Evolutionary conservation across 228 moss, liverwort and hornwort genomes (phyloP).

Genomic region (Sphagnum fallax): DNA sequence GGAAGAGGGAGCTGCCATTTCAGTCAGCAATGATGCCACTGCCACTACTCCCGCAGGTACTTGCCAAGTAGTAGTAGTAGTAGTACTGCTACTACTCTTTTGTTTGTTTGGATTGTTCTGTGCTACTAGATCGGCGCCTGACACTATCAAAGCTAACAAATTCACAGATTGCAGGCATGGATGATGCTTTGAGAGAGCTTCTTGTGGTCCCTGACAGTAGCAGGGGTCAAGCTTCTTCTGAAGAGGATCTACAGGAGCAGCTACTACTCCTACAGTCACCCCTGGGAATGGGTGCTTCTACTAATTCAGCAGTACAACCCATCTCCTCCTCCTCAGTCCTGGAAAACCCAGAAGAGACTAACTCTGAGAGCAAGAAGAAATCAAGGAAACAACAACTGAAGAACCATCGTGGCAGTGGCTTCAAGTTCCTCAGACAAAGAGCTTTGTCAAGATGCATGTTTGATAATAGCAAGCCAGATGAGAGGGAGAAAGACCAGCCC

Average conservation of each 20-base stretch:
- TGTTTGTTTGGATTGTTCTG: conserved; percentile 1
- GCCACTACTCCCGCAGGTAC: conserved; percentile 10
- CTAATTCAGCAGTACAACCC: neutral
- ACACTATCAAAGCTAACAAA: conserved; percentile 21
- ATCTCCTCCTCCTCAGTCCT: conserved; percentile 6
- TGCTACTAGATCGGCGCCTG: conserved; percentile 2
- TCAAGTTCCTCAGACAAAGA: conserved; percentile 31
- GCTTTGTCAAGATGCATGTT: neutral
- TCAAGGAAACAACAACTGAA: conserved; percentile 7
- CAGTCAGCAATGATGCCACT: conserved; percentile 12
- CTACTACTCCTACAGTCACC: neutral
- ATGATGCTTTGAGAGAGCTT: conserved; percentile 28
- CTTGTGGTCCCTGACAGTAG: neutral
- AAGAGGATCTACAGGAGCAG: neutral
- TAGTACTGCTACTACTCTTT: conserved; percentile 3
- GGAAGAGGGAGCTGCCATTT: conserved; percentile 11
- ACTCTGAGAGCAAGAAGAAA: conserved; percentile 3
- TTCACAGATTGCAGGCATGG: conserved; percentile 23
- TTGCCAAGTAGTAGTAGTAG: conserved; percentile 1
- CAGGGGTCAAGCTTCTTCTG: conserved; percentile 4
- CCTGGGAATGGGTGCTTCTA: neutral
- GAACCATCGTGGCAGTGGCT: conserved; percentile 6
- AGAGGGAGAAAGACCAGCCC: neutral
- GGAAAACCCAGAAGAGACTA: conserved; percentile 12
- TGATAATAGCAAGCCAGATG: neutral